These are phyloP conservation scores for Exidia glandulosa DNA, from an alignment of 768 basidiomycete species.

Conservation along the genomic window DNA sequence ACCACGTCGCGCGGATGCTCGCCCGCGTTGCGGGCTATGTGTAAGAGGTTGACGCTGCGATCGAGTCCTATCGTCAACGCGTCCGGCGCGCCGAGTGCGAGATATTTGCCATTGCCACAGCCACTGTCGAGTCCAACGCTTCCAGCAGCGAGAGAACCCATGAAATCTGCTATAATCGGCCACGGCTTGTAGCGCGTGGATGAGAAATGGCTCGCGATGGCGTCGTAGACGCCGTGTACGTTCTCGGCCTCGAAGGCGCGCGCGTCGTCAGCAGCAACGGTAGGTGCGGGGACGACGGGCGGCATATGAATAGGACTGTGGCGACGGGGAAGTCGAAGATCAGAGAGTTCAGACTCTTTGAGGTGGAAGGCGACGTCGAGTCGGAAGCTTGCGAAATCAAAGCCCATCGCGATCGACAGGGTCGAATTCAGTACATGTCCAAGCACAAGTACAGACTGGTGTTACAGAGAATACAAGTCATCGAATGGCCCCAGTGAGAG, in stretches of 20 bases:
- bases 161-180: constrained; percentile 74
- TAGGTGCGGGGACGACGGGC: background rate
- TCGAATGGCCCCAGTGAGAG: no score
- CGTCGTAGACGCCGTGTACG: constrained; percentile 76
- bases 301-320: background rate
- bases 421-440: no score
- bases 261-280: background rate
- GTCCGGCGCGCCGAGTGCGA: constrained; percentile 48
- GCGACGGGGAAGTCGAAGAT: background rate
- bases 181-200: constrained; percentile 91
- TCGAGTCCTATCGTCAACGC: constrained; percentile 78
- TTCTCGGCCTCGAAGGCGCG: constrained; percentile 55
- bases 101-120: constrained; percentile 96
- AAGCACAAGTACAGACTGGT: no score
- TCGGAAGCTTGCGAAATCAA: no score
- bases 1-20: constrained; percentile 57
- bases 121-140: constrained; percentile 91
- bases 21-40: constrained; percentile 59
- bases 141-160: constrained; percentile 58
- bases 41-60: constrained; percentile 66
- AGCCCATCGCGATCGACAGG: no score
- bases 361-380: no score
- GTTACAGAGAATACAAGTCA: no score
- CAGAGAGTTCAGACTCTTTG: no score
- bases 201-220: constrained; percentile 80